phyloP scores from a whole-genome alignment of 2,329 filamentous ascomycete genomes.

The Fragosphaeria purpurea region DNA sequence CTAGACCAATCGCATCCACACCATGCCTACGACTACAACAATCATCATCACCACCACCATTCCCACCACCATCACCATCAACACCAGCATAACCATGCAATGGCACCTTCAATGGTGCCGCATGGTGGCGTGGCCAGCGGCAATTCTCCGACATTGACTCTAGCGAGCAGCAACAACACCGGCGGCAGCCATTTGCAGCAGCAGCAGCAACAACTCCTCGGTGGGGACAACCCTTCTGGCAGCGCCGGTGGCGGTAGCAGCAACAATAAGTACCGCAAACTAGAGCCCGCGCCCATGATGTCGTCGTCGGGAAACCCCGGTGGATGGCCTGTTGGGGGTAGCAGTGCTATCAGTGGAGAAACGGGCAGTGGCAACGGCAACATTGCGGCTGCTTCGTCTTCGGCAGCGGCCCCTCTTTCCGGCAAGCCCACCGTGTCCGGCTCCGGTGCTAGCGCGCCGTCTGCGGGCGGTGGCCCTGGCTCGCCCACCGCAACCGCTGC shows the following conservation, averaged over 20 bases:
- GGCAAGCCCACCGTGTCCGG: no score
- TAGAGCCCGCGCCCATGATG: constrained; percentile 42
- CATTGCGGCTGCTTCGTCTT: no score
- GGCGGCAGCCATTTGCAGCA: no score
- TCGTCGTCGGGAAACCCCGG: not conserved
- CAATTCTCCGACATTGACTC: no score
- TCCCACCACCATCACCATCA: no score
- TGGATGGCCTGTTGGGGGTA: not conserved
- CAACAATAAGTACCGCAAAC: constrained; percentile 41
- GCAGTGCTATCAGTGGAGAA: not conserved
- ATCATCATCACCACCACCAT: not conserved
- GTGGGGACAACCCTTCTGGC: not conserved
- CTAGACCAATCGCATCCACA: not conserved
- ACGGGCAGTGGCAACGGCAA: not conserved
- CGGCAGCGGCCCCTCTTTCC: no score
- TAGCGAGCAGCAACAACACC: no score
- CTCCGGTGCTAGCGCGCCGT: no score
- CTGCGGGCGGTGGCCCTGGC: not conserved
- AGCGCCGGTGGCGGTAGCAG: not conserved
- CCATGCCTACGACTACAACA: not conserved
- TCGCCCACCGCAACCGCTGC: not conserved
- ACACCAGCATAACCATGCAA: no score
- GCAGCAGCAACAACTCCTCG: not conserved
- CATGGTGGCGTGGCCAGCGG: no score
- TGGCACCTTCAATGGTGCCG: no score